Conservation (phyloP, 345 rosid species). For the Gossypium stocksii region DNA sequence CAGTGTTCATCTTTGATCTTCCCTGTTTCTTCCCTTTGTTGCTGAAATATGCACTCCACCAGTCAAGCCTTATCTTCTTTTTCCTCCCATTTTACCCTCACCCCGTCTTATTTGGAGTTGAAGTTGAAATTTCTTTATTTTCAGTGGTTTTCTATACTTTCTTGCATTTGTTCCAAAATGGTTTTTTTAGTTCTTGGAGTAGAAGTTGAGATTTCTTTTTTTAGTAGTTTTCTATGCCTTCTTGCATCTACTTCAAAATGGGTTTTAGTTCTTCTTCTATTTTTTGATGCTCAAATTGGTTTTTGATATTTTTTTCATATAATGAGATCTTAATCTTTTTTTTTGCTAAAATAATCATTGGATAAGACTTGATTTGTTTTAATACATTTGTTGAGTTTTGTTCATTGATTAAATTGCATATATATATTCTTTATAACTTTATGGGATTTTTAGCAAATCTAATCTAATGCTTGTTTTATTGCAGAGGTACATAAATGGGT, state of each 20-base stretch:
- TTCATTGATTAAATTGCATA: not conserved
- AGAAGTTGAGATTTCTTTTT: not conserved
- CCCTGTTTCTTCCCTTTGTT: too few relatives aligned
- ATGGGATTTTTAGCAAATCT: not conserved
- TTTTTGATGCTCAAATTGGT: not conserved
- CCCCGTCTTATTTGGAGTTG: too few relatives aligned
- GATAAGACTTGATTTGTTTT: not conserved
- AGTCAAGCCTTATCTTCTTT: too few relatives aligned
- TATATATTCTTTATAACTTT: not conserved
- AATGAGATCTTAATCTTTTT: not conserved
- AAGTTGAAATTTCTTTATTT: too few relatives aligned
- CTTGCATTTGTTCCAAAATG: too few relatives aligned
- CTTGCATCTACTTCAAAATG: not conserved
- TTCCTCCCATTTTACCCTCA: too few relatives aligned
- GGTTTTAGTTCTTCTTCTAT: not conserved
- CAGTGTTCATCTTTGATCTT: too few relatives aligned
- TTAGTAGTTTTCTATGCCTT: not conserved
- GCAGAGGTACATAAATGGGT: conserved; percentile 31
- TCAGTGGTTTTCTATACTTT: too few relatives aligned
- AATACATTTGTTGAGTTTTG: not conserved
- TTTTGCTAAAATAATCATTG: not conserved
- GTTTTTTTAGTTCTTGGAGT: not conserved
- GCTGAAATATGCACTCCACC: too few relatives aligned
- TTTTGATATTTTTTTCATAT: not conserved
- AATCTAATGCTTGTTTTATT: not conserved